These are phyloP conservation scores for Exophiala sp. DNA, from an alignment of 2,329 filamentous ascomycete genomes.

Conservation along the genomic window DNA sequence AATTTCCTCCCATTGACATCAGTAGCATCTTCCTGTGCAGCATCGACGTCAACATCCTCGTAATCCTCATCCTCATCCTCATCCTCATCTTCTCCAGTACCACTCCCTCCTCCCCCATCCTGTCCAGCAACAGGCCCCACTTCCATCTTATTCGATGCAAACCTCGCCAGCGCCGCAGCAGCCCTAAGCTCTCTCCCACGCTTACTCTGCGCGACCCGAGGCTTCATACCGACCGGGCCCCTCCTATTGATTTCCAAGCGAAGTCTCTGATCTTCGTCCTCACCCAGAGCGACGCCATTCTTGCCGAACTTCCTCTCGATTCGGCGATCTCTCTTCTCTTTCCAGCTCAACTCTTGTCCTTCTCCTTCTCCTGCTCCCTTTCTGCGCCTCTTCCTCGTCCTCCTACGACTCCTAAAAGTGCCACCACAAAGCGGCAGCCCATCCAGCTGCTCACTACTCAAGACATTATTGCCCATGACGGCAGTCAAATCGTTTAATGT, in stretches of 20 bases:
- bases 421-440: constrained; percentile 75
- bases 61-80: constrained; percentile 36
- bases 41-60: constrained; percentile 33
- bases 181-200: constrained; percentile 69
- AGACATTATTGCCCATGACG: constrained; percentile 46
- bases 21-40: constrained; percentile 49
- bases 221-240: constrained; percentile 54
- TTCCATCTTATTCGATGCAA: constrained; percentile 48
- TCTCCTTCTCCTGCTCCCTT: constrained; percentile 48
- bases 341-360: constrained; percentile 52
- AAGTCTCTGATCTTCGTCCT: constrained; percentile 59
- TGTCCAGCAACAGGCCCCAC: constrained; percentile 1
- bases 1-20: constrained; percentile 61
- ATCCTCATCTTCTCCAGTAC: constrained; percentile 35
- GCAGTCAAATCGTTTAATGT: constrained; percentile 55
- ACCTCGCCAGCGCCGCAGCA: constrained; percentile 68
- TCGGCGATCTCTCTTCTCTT: constrained; percentile 64
- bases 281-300: constrained; percentile 62
- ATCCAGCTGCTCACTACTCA: constrained; percentile 51
- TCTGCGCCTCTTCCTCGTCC: constrained; percentile 48
- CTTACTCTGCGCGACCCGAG: constrained; percentile 67
- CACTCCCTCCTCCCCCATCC: constrained; percentile 9
- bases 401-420: constrained; percentile 57
- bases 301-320: constrained; percentile 72
- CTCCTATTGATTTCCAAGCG: constrained; percentile 60